Percentiles rank a stretch among this genome's conserved stretches.
These are phyloP conservation scores for Pseudogymnoascus sp. DNA, from an alignment of 2,329 filamentous ascomycete species.

Conservation along the genomic window DNA sequence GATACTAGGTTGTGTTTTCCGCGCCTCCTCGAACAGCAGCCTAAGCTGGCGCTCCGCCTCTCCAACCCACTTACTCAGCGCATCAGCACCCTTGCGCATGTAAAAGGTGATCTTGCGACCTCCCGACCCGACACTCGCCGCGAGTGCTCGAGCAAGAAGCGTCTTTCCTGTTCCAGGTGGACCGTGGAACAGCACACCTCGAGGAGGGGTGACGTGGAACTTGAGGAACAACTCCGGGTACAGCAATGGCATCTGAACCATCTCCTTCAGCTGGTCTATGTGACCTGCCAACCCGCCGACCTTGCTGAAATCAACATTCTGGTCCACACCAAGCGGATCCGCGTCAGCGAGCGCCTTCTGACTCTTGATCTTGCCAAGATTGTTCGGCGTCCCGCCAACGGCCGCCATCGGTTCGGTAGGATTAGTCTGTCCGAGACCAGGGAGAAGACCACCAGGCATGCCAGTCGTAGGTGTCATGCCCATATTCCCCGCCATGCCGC, in stretches of 20 bases:
- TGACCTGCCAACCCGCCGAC: slow-evolving; percentile 89
- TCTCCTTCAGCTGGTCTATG: slow-evolving; percentile 96
- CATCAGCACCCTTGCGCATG: slow-evolving; percentile 98
- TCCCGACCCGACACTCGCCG: slow-evolving; percentile 80
- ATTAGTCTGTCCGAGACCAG: slow-evolving; percentile 44
- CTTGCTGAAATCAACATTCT: slow-evolving; percentile 87
- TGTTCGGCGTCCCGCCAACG: slow-evolving; percentile 60
- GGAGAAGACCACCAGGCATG: slow-evolving; percentile 44
- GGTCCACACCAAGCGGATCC: slow-evolving; percentile 86
- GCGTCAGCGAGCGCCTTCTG: slow-evolving; percentile 87
- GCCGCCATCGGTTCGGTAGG: slow-evolving; percentile 48
- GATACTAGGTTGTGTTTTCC: slow-evolving; percentile 93
- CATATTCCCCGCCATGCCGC: slow-evolving; percentile 55
- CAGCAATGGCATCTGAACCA: slow-evolving; percentile 88
- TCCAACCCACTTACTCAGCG: slow-evolving; percentile 96
- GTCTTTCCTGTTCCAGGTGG: slow-evolving; percentile 95
- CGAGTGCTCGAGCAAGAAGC: slow-evolving; percentile 83
- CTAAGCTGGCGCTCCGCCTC: slow-evolving; percentile 94
- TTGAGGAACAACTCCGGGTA: slow-evolving; percentile 91
- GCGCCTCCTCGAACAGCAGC: slow-evolving; percentile 87
- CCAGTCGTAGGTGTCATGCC: slow-evolving; percentile 54
- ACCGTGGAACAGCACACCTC: slow-evolving; percentile 93
- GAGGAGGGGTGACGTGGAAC: slow-evolving; percentile 87
- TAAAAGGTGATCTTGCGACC: slow-evolving; percentile 97
- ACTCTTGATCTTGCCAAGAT: slow-evolving; percentile 89